A percentile compares a stretch with the other conserved stretches of the same genome.
Conservation (phyloP, 805 yeast species). For the Zygotorulaspora florentina region DNA sequence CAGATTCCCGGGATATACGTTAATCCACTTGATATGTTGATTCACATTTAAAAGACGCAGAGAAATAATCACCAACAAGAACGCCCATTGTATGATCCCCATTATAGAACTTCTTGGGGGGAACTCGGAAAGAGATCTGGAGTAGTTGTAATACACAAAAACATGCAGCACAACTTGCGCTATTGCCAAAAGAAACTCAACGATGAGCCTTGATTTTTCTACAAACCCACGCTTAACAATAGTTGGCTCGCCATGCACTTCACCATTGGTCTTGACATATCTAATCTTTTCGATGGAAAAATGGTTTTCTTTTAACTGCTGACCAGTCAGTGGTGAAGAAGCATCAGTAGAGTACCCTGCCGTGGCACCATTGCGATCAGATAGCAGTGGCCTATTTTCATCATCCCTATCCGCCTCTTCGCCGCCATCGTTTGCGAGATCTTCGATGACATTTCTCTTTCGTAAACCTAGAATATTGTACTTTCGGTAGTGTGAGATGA, state of each 20-base stretch:
- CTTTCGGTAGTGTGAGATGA: slow-evolving; percentile 19
- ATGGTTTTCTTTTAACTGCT: slow-evolving; percentile 49
- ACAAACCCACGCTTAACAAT: slow-evolving; percentile 43
- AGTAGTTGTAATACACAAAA: slow-evolving; percentile 25
- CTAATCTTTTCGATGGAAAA: slow-evolving; percentile 58
- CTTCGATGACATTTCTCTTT: slow-evolving; percentile 19
- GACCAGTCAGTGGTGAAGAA: slow-evolving; percentile 2
- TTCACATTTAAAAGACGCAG: slow-evolving; percentile 36
- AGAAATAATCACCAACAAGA: slow-evolving; percentile 30
- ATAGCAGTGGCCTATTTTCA: slow-evolving; percentile 24
- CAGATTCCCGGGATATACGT: slow-evolving; percentile 46
- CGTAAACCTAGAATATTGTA: slow-evolving; percentile 17
- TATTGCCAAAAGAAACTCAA: slow-evolving; percentile 46
- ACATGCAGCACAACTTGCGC: slow-evolving; percentile 39
- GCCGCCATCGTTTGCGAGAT: slow-evolving; percentile 13
- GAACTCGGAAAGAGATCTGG: slow-evolving; percentile 20
- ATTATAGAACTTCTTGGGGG: slow-evolving; percentile 16
- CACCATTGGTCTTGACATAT: slow-evolving; percentile 55
- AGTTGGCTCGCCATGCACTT: slow-evolving; percentile 52
- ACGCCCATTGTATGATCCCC: slow-evolving; percentile 31
- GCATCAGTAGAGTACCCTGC: slow-evolving; percentile 3
- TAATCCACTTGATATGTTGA: slow-evolving; percentile 24
- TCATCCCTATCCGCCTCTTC: slow-evolving; percentile 6
- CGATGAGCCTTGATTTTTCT: slow-evolving; percentile 53
- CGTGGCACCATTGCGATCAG: slow-evolving; percentile 4